Percentiles rank a stretch among this genome's conserved stretches.
Conservation (phyloP, 2,329 filamentous ascomycete genomes). For the Botrytis paeoniae region DNA sequence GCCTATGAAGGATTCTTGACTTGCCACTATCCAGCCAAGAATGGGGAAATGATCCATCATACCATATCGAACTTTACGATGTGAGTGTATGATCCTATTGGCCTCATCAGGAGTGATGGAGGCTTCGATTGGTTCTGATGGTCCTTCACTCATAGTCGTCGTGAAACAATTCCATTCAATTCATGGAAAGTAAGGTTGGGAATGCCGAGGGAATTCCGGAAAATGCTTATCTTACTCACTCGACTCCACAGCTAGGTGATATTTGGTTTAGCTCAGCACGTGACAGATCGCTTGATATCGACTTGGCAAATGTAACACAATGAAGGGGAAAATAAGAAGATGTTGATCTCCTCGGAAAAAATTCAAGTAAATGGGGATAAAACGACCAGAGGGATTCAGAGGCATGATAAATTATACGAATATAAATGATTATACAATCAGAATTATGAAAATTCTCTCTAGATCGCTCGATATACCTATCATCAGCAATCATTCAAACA, state of each 20-base stretch:
- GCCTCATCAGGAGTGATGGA: constrained; percentile 53
- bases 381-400: not conserved
- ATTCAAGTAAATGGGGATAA: not conserved
- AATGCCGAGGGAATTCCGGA: constrained; percentile 21
- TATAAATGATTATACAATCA: not conserved
- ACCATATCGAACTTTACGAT: constrained; percentile 68
- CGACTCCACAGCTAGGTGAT: constrained; percentile 4
- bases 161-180: constrained; percentile 16
- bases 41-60: constrained; percentile 35
- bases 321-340: constrained; percentile 5
- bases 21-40: constrained; percentile 12
- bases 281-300: not conserved
- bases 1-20: constrained; percentile 1
- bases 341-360: not conserved
- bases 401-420: not conserved
- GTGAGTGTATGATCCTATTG: constrained; percentile 65
- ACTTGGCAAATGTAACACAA: not conserved
- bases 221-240: constrained; percentile 9
- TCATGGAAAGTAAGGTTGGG: not conserved
- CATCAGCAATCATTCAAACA: not conserved
- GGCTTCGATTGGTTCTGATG: constrained; percentile 26
- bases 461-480: not conserved
- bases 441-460: not conserved
- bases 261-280: constrained; percentile 3
- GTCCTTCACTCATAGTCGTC: constrained; percentile 28